Evolutionary conservation across 176 grass and related monocot species (phyloP), one percentile per base, ranked within the genome.

Genomic region (Avena insularis): DNA sequence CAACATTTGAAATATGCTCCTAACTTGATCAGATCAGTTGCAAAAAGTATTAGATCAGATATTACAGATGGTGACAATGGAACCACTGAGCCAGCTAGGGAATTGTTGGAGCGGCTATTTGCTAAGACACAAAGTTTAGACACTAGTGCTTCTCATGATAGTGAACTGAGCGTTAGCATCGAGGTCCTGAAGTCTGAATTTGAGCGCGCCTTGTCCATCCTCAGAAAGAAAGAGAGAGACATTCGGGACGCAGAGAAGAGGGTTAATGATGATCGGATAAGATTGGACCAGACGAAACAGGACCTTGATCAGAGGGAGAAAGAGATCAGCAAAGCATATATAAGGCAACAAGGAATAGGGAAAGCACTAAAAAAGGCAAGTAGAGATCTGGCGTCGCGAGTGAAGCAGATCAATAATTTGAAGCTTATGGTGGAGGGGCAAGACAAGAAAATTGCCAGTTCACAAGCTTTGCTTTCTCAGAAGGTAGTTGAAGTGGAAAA

Each of bases 101-200:
- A 93, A 69, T 85, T 93, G 63, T 82, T 96, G 83, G 90, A 96
- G 92, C 63, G 83, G 40, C 80, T 96, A 83, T 90, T 92, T 16
- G 86, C 57, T 3, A 94, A 92, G 86, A 92, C 90, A 64, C 80
- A 87, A 78, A 96, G 79, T 35, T 64, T 96, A 63, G 85, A 96
- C 79, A 75, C 79, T 12, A 84, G 35, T 79, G 53, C 20, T 82
- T 85, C 87, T 46, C 70, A 81, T 71, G 87, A 85, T 66, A 82
- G 82, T 74, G 92, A 89, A 67, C 79, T 94, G 72, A 90, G 78
- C 61, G 55, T 81, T 78, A 94, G 82, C 87, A 82, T 93, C 61
- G 90, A 96, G 51, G 83, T 84, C 31, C 81, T 94, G 15, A 93
- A 93, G 89, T 89, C 92, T 73, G 94, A 92, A 77, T 85, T 96